Conservation (phyloP, 305 asterid species). For the Fraxinus sp. region DNA sequence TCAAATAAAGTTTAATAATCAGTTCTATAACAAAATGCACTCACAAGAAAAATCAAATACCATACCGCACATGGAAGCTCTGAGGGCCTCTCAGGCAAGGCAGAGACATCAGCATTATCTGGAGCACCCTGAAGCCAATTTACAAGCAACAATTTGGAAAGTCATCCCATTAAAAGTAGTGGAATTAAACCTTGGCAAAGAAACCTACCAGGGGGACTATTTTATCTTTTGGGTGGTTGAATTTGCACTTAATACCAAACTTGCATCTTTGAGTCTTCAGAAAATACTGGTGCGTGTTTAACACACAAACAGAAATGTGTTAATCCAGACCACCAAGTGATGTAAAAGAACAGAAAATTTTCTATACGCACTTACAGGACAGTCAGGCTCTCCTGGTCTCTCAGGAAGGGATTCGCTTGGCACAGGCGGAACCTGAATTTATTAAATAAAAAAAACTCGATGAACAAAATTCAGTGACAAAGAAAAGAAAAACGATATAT, state of each 20-base stretch:
- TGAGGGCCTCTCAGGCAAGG: conserved; percentile 86
- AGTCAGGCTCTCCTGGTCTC: conserved; percentile 85
- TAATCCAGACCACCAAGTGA: conserved; percentile 18
- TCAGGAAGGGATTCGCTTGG: conserved; percentile 76
- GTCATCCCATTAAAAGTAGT: conserved; percentile 5
- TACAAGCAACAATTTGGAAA: conserved; percentile 16
- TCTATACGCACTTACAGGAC: conserved; percentile 70
- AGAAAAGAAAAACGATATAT: background rate
- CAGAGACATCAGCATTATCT: conserved; percentile 43
- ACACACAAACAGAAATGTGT: conserved; percentile 18
- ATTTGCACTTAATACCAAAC: conserved; percentile 80
- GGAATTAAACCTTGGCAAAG: conserved; percentile 19
- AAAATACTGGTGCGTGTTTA: conserved; percentile 56
- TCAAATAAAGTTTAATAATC: conserved; percentile 21
- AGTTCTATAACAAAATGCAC: conserved; percentile 21
- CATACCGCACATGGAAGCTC: conserved; percentile 92
- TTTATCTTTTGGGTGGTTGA: conserved; percentile 82
- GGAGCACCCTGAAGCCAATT: conserved; percentile 55
- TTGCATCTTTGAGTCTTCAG: conserved; percentile 92
- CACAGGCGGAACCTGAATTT: conserved; percentile 62
- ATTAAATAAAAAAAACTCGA: conserved; percentile 21
- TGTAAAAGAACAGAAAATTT: conserved; percentile 22
- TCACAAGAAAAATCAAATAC: conserved; percentile 27
- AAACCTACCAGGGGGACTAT: conserved; percentile 46
- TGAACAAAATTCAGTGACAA: conserved; percentile 6